Conservation (phyloP, 495 filamentous ascomycete genomes). For the Cenococcum geophilum region DNA sequence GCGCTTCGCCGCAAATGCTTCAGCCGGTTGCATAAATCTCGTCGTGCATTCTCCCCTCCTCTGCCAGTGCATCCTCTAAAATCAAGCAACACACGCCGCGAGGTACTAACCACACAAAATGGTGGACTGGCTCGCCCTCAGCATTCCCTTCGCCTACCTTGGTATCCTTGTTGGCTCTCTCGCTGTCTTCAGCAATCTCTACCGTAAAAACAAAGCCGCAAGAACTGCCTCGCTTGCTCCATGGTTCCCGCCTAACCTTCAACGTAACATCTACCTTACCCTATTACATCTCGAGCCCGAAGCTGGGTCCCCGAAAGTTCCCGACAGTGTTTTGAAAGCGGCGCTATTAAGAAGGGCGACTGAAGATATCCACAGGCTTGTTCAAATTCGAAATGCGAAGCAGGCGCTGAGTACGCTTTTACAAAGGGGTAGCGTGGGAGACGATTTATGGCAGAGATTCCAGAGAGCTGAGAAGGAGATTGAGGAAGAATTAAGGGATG, state of each 20-base stretch:
- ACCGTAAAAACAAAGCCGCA: conserved; percentile 85
- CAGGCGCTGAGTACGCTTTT: conserved; percentile 73
- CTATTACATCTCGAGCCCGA: conserved; percentile 84
- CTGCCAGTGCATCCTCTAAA: too few species aligned
- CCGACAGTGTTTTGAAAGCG: conserved; percentile 80
- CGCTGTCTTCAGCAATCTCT: conserved; percentile 83
- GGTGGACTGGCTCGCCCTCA: conserved; percentile 75
- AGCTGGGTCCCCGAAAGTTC: conserved; percentile 61
- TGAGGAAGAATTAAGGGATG: conserved; percentile 89
- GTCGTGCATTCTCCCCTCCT: neutral
- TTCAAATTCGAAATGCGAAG: conserved; percentile 79
- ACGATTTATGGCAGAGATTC: conserved; percentile 94
- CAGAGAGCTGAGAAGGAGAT: conserved; percentile 90
- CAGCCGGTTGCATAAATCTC: neutral
- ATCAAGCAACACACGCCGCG: conserved; percentile 1
- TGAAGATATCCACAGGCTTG: conserved; percentile 85
- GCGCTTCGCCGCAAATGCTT: neutral
- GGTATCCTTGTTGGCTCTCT: conserved; percentile 79
- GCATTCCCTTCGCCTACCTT: conserved; percentile 80
- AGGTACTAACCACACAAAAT: conserved; percentile 33
- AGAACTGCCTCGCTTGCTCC: conserved; percentile 75
- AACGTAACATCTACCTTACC: conserved; percentile 89
- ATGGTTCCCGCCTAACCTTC: conserved; percentile 86
- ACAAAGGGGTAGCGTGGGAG: conserved; percentile 86
- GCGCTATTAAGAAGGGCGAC: conserved; percentile 83